Percentiles rank a stretch among this genome's conserved stretches.
These are phyloP conservation scores for Vicia sativa DNA, from an alignment of 306 rosid species.

Conservation along the genomic window DNA sequence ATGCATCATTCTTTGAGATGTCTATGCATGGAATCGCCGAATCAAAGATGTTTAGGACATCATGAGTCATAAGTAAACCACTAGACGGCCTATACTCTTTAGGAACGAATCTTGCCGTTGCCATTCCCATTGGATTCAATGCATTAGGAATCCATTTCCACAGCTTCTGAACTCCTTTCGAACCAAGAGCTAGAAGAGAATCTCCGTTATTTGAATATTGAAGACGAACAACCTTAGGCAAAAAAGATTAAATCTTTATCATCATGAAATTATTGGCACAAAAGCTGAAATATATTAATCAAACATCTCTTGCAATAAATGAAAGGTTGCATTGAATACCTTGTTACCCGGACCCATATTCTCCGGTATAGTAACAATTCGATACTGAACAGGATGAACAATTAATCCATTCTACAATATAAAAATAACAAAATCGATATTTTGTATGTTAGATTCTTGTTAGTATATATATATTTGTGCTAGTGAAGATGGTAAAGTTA, in stretches of 20 bases:
- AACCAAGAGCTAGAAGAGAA: constrained; percentile 72
- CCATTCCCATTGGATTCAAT: constrained; percentile 52
- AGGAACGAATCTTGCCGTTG: constrained; percentile 53
- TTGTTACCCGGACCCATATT: constrained; percentile 49
- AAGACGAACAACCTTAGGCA: constrained; percentile 40
- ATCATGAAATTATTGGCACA: constrained; percentile 14
- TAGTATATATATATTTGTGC: constrained; percentile 12
- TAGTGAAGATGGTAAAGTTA: neutral
- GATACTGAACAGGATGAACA: constrained; percentile 55
- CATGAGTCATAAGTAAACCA: constrained; percentile 31
- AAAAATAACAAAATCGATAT: neutral
- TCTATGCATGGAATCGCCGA: constrained; percentile 59
- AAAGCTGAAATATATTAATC: constrained; percentile 2
- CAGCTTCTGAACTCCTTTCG: constrained; percentile 63
- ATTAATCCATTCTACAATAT: constrained; percentile 56
- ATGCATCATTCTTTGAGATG: constrained; percentile 58
- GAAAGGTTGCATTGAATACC: constrained; percentile 45
- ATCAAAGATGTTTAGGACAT: constrained; percentile 16
- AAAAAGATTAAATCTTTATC: neutral
- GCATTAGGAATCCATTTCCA: constrained; percentile 71
- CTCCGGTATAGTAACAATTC: constrained; percentile 58
- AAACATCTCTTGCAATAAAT: constrained; percentile 9
- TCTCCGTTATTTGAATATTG: constrained; percentile 61
- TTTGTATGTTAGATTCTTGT: neutral
- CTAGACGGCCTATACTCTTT: constrained; percentile 26